Evolutionary conservation across 2,329 filamentous ascomycete genomes (phyloP).

Genomic region (Trichoderma guizhouense): DNA sequence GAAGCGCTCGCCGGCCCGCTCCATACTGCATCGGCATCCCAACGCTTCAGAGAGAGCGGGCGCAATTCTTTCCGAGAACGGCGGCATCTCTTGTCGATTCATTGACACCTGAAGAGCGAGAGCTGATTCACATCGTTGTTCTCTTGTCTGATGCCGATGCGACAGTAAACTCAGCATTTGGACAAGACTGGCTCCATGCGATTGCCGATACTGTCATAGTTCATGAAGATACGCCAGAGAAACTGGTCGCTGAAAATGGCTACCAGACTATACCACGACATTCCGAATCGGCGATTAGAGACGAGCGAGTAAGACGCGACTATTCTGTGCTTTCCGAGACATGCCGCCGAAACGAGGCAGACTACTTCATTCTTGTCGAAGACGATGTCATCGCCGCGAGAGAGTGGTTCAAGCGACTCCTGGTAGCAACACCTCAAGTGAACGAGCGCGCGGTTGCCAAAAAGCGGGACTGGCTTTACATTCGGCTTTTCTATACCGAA

Average conservation of each 20-base stretch:
- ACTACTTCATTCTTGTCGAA: conserved; percentile 33
- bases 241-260: neutral
- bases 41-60: conserved; percentile 26
- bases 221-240: conserved; percentile 22
- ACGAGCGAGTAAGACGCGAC: conserved; percentile 28
- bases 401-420: conserved; percentile 30
- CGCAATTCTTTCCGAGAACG: conserved; percentile 27
- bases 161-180: conserved; percentile 27
- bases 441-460: conserved; percentile 20
- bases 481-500: conserved; percentile 36
- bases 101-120: conserved; percentile 28
- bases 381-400: conserved; percentile 33
- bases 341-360: conserved; percentile 24
- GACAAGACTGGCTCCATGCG: conserved; percentile 29
- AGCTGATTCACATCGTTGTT: conserved; percentile 27
- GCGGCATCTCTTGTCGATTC: conserved; percentile 31
- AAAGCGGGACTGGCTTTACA: conserved; percentile 30
- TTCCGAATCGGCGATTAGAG: conserved; percentile 19
- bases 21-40: conserved; percentile 31
- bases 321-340: conserved; percentile 27
- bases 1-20: neutral
- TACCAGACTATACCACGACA: conserved; percentile 20
- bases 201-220: conserved; percentile 31
- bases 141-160: conserved; percentile 30
- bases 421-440: conserved; percentile 22